Conservation (phyloP, 257 asterid species). For the Verbascum thapsus region DNA sequence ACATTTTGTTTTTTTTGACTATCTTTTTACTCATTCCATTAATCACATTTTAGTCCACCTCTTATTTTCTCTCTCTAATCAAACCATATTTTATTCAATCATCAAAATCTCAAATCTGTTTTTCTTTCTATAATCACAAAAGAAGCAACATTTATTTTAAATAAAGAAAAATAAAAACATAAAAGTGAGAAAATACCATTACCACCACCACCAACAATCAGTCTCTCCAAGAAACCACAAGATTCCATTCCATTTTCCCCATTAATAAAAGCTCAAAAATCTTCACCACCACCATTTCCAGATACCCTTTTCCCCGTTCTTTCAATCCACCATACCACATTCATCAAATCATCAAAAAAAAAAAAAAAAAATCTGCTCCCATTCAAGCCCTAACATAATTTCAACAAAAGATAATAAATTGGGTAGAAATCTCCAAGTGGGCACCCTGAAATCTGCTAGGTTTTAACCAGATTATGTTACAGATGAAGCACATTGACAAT, state of each 20-base stretch:
- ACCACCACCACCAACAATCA: slow-evolving; percentile 49
- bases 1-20: slow-evolving; percentile 50
- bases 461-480: slow-evolving; percentile 32
- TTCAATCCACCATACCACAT: slow-evolving; percentile 31
- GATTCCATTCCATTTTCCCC: too few species aligned
- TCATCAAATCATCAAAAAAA: slow-evolving; percentile 19
- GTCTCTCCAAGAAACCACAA: slow-evolving; percentile 53
- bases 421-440: slow-evolving; percentile 28
- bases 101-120: slow-evolving; percentile 30
- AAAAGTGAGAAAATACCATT: slow-evolving; percentile 24
- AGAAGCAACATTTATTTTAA: not conserved
- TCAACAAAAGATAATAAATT: slow-evolving; percentile 34
- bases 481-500: slow-evolving; percentile 78
- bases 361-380: not conserved
- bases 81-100: slow-evolving; percentile 40
- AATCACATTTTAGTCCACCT: slow-evolving; percentile 13
- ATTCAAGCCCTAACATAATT: slow-evolving; percentile 46
- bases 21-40: slow-evolving; percentile 34
- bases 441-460: slow-evolving; percentile 34
- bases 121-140: slow-evolving; percentile 28
- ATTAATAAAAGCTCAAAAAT: slow-evolving; percentile 35
- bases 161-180: slow-evolving; percentile 1
- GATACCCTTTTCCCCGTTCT: slow-evolving; percentile 28
- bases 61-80: slow-evolving; percentile 40
- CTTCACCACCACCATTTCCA: slow-evolving; percentile 22